These are phyloP conservation scores for Metschnikowia continentalis DNA, from an alignment of 805 yeast genomes.

Conservation along the genomic window DNA sequence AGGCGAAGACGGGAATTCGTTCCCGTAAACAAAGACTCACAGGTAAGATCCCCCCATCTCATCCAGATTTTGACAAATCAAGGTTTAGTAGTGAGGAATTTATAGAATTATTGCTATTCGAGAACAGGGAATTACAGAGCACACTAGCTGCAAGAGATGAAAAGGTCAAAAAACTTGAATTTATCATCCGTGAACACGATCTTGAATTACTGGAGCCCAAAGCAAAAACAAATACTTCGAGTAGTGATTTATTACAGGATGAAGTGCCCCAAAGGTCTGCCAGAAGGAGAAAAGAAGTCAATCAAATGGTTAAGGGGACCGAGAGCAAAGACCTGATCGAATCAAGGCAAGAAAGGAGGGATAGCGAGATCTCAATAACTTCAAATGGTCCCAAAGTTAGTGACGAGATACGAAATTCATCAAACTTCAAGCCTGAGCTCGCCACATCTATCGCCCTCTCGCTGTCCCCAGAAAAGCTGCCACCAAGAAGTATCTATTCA, in stretches of 20 bases:
- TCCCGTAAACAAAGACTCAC: conserved; percentile 2
- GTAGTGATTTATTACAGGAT: background rate
- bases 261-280: conserved; percentile 27
- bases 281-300: conserved; percentile 15
- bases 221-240: background rate
- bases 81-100: conserved; percentile 25
- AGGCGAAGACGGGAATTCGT: background rate
- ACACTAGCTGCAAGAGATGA: conserved; percentile 6
- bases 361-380: conserved; percentile 11
- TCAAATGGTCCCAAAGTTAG: conserved; percentile 12
- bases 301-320: background rate
- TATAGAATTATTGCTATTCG: conserved; percentile 34
- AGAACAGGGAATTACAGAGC: conserved; percentile 32
- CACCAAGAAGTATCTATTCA: background rate
- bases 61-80: conserved; percentile 33
- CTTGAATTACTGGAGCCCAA: background rate
- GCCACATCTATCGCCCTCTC: conserved; percentile 4
- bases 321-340: background rate
- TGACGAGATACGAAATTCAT: conserved; percentile 1
- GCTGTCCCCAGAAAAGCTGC: background rate
- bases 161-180: conserved; percentile 5
- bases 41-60: conserved; percentile 25
- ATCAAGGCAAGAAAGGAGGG: conserved; percentile 4
- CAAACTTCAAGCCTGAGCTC: conserved; percentile 10
- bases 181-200: background rate